Base-by-base conservation (phyloP, 192 early-diverging fungal species). In the Coemansia umbellata region DNA sequence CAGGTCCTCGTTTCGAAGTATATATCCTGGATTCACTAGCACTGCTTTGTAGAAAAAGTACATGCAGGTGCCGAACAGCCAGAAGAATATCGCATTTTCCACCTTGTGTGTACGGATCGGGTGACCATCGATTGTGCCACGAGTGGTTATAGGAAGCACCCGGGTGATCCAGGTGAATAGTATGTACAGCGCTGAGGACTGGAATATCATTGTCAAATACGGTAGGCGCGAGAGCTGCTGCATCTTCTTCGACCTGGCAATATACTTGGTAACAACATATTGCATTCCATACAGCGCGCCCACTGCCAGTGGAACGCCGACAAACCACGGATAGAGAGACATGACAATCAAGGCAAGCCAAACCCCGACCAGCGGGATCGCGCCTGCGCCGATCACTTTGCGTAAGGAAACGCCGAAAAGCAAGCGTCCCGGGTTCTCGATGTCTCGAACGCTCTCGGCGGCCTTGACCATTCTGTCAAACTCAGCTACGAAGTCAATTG, bases 171-270 rank as follows among this genome's bases (percentile, higher is more conserved):
- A 97, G 3, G 81, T 79, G 15, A 84, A 17, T 14, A 81, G 53
- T 5, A 86, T 82, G 65, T 80, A 88, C 54, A 95, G 78, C 9
- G 92, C 78, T 2, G 89, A 88, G 3, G 90, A 78, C 74, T 98
- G 95, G 59, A 91, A 91, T 54, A 98, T 84, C 37, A 85, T 82
- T 1, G 89, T 87, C 49, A 87, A 80, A 47, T 91, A 92, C 0
- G 95, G 95, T 32, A 91, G 91, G 52, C 79, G 66, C 51, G 82
- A 74, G 47, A 96, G 63, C 14, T 79, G 74, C 50, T 80, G 76
- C 9, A 73, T 68, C 3, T 50, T 61, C 28, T 63, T 60, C 50
- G 81, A 56, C 23, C 58, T 53, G 48, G 84, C 67, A 14, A 95
- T 63, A 43, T 83, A 79, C 43, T 72, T 69, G 47, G 87, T 57